Evolutionary conservation across 1,139 yeast species (phyloP), one percentile per base, ranked within the genome.

Genomic region (Sugiyamaella paludigena): DNA sequence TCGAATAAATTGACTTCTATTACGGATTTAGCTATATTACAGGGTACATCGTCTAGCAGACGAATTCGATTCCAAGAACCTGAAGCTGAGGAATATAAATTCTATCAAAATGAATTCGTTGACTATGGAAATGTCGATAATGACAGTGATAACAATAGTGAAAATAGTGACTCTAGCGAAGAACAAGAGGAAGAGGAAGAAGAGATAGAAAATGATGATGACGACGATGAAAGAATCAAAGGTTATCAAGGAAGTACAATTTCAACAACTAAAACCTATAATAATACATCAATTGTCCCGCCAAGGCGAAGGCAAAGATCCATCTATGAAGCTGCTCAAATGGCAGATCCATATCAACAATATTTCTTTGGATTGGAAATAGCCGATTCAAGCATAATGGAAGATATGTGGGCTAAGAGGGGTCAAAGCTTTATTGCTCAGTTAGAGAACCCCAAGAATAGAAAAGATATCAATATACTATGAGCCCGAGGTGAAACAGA

Each of bases 341-440:
- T 16, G 30, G 39, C 45, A 2, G 52, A 49, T 39, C 52, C 52
- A 30, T 49, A 49, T 30, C 48, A 49, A 28, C 48, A 44, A 33
- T 49, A 49, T 38, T 49, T 49, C 32, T 49, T 38, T 31, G 52
- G 52, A 4, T 11, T 27, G 19, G 43, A 42, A 5, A 36, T 36
- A 4, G 42, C 49, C 2, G 47, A 45, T 8, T 11, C 42, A 7
- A 13, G n/a, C 1, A 30, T 39, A 27, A 44, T 48, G 39, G 48
- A 45, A 26, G 57, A 52, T 24, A 45, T 56, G 19, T 56, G 59
- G 59, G 44, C 48, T 30, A 45, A 48, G 32, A 47, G 58, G 10
- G 58, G 57, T 12, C 48, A 52, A 43, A 36, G 41, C 19, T 53
- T 53, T 36, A 43, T 53, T 12, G 45, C 24, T 5, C 24, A 19